These are phyloP conservation scores for Gillenia trifoliata DNA, from an alignment of 306 rosid genomes.

Conservation along the genomic window DNA sequence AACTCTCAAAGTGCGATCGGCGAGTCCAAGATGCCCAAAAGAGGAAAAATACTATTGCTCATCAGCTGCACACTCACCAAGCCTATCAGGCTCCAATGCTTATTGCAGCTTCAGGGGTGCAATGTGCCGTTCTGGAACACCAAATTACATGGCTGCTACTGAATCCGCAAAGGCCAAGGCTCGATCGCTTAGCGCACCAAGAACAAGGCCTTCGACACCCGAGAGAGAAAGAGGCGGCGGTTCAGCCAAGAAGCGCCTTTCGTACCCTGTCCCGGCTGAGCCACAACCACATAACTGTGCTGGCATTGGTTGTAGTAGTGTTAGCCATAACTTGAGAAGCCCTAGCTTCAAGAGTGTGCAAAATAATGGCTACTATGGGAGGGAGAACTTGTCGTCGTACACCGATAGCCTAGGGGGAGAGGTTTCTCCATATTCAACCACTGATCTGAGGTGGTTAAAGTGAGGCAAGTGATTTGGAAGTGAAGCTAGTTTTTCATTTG, in stretches of 20 bases:
- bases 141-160: conserved; percentile 34
- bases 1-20: conserved; percentile 10
- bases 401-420: conserved; percentile 24
- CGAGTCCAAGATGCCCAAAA: conserved; percentile 25
- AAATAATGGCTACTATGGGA: conserved; percentile 13
- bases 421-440: conserved; percentile 31
- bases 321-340: conserved; percentile 24
- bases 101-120: not conserved
- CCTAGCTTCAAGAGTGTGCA: conserved; percentile 29
- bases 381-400: conserved; percentile 22
- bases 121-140: conserved; percentile 5
- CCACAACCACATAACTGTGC: not conserved
- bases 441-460: conserved; percentile 22
- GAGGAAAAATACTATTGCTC: conserved; percentile 18
- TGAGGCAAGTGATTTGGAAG: not conserved
- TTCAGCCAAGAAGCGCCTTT: conserved; percentile 21
- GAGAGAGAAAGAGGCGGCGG: conserved; percentile 18
- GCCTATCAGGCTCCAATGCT: not conserved
- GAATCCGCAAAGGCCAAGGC: conserved; percentile 33
- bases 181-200: conserved; percentile 16
- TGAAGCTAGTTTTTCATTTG: not conserved
- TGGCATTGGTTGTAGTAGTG: not conserved
- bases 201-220: conserved; percentile 26
- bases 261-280: conserved; percentile 12
- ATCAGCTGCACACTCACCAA: conserved; percentile 30